Evolutionary conservation across 805 yeast genomes (phyloP).

Genomic region (Yarrowia deformans): DNA sequence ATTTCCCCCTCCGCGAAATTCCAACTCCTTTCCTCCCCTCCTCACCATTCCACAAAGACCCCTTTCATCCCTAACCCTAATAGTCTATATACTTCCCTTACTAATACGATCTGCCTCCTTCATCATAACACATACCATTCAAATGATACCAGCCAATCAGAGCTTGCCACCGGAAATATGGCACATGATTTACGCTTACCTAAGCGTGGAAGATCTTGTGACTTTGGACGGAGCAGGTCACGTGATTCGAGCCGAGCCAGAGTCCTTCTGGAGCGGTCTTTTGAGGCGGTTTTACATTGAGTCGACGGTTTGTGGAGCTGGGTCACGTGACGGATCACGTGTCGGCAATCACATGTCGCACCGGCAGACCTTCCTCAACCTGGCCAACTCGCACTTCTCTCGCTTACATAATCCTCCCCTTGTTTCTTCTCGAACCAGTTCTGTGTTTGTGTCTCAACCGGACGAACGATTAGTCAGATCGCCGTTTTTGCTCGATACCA

Average conservation of each 20-base stretch:
- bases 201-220: neutral
- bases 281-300: neutral
- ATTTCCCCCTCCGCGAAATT: too few relatives aligned
- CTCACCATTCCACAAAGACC: too few relatives aligned
- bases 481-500: neutral
- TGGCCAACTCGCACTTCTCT: neutral
- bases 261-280: neutral
- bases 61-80: neutral
- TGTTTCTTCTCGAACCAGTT: slow-evolving; percentile 1
- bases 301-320: neutral
- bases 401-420: neutral
- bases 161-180: slow-evolving; percentile 2
- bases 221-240: neutral
- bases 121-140: neutral
- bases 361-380: neutral
- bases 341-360: too few relatives aligned
- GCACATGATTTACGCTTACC: slow-evolving; percentile 4
- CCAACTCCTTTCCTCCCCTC: too few relatives aligned
- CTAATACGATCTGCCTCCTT: neutral
- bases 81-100: too few relatives aligned
- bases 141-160: neutral
- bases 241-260: neutral
- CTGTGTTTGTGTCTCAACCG: neutral
- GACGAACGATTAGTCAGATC: neutral
- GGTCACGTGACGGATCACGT: neutral